Evolutionary conservation across 169 alveolate genomes (phyloP), one percentile per base, ranked within the genome.

Genomic region (Plasmodium sp.): DNA sequence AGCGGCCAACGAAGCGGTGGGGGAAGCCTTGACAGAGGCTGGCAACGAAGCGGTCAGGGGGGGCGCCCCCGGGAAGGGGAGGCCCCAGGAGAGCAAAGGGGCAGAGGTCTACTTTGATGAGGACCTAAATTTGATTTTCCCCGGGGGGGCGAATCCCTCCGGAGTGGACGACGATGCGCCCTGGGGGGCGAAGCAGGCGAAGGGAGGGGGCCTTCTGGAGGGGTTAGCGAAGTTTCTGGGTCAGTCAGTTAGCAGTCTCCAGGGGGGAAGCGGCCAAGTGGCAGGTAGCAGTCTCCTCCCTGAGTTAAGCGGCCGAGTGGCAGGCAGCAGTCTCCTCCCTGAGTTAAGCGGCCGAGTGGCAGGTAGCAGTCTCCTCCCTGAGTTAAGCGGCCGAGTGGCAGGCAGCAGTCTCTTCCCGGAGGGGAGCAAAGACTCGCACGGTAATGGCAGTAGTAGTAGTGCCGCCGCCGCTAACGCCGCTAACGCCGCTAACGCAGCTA

Each of bases 81-180:
- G 45, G 18, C 16, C 51, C 7, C 77, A 83, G 6, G 73, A 7
- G 2, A 62, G 71, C 7, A 56, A 22, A 27, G 33, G 18, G 33
- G 33, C 18, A 67, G 67, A 34, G 16, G 93, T 45, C 3, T 72
- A 84, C 58, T 36, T 86, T 77, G 81, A 56, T 33, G 93, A 86
- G 0, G 93, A 77, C 72, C 27, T 58, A 67, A 83, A 83, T 34
- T 62, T 83, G 39, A 56, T 83, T 33, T 83, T 83, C n/a, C 16
- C 74, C 3, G n/a, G 36, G 72, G 85, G 16, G 34, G 36, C 18
- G 86, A 93, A 84, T 84, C 83, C 43, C 93, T 3, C 4, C 2
- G 27, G 5, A 36, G 91, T 5, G 72, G 81, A 83, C 0, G 36
- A 83, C 14, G 33, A 67, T 18, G 41, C 62, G 2, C 9, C 22